Base-by-base conservation (phyloP, 2,329 filamentous ascomycete species). In the Phyllosticta paracitricarpa region DNA sequence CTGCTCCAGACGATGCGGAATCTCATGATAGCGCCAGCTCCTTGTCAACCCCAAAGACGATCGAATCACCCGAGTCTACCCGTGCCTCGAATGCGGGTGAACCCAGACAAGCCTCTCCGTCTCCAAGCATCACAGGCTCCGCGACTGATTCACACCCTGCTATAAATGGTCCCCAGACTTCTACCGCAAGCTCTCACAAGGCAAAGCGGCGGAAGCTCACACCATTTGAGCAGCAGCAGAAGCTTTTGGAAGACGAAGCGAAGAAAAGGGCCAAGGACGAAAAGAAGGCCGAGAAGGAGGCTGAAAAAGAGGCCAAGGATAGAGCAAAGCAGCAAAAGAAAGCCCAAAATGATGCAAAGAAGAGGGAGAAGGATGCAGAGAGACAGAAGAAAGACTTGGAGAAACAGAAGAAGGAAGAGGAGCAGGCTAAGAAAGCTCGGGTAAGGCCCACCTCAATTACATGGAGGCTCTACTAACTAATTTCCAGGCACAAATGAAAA, bases 301-400 rank as follows among this genome's bases (percentile, higher is more conserved):
- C 58, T 17, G 26, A 63, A 22, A 64, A 65, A 33, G 61, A 63
- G 40, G 69, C 70, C 19, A 66, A 71, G 57, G 68, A 70, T 48
- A 60, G 61, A 30, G 53, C 58, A 6, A 72, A 70, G 63, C 58
- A 66, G 66, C 12, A 72, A 69, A 72, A 71, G 57, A 68, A 68
- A 17, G 68, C 68, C 48, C 68, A 75, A 56, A 76, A 75, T 59
- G 73, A 76, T 54, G 74, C 71, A 14, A 72, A 74, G 10, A 73
- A 73, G 57, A 77, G 77, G n/a, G 75, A 80, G 60, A 78, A 81
- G 65, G 79, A 76, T 51, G 70, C 72, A 59, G 79, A 77, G 54
- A 71, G 72, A 17, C 71, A 76, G 77, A 77, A 62, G 76, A 80
- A 79, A 60, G 78, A 75, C 19, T 22, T 22, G 19, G 19, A 22